Evolutionary conservation across 2,329 filamentous ascomycete species (phyloP), one percentile per base, ranked within the genome.

Genomic region (Daldinia sp.): DNA sequence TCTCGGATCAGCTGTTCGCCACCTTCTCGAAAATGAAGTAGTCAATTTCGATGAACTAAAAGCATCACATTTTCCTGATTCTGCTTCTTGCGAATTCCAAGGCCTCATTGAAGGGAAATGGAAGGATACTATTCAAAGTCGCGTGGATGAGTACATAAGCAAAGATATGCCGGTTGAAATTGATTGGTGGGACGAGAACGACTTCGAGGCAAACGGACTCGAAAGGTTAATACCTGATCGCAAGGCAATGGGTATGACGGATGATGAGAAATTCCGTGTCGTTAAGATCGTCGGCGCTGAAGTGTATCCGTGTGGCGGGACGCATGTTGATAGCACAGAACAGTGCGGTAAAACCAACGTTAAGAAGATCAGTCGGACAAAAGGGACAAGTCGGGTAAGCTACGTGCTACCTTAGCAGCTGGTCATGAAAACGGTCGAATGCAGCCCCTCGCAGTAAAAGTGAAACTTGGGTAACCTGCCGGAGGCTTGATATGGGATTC

Each of bases 251-350:
- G 78, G 78, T 26, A 78, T 78, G 76, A 72, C 70, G 44, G 73
- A 71, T 37, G 86, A 85, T 26, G 86, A 86, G 72, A 89, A 87
- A 76, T 88, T 90, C 35, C 82, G 91, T 7, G 89, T 93, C 0
- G 90, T 93, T 26, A 86, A 88, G 65, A 92, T 93, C 67, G 86
- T 88, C 0, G 90, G 90, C 0, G 86, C 87, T 0, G 92, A 90
- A 72, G 86, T 86, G 28, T 93, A 93, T 81, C 90, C 91, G 0
- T 93, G 92, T 77, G 92, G 91, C 6, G 91, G 91, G 0, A 93
- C 91, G 28, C 92, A 93, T 81, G 90, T 93, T 3, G 81, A 85
- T 33, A 85, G 80, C 18, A 90, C 89, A 20, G 82, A 85, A 64
- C 72, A 84, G 67, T 89, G 86, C 73, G 88, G 90, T 0, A 84